Percentiles rank a stretch among this genome's conserved stretches.
Conservation (phyloP, 106 monocot genomes). For the Narthecium ossifragum region DNA sequence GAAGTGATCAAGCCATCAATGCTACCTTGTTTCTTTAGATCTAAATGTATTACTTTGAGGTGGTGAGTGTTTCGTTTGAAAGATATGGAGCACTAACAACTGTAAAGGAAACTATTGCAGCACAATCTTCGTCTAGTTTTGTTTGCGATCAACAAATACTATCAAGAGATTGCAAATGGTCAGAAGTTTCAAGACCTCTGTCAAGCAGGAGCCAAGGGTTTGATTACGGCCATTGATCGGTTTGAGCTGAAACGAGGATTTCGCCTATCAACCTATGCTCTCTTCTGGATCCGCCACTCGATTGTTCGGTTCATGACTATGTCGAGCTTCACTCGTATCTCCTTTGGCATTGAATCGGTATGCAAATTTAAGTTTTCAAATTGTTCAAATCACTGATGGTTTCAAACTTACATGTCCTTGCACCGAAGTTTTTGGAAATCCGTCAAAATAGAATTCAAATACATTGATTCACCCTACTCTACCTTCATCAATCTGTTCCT, state of each 20-base stretch:
- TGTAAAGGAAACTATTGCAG: slow-evolving; percentile 48
- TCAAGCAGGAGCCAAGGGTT: slow-evolving; percentile 86
- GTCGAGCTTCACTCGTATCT: slow-evolving; percentile 71
- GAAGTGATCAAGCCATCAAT: no score
- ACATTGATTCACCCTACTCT: no score
- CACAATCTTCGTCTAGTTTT: slow-evolving; percentile 89
- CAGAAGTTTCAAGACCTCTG: slow-evolving; percentile 83
- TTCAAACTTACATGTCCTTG: no score
- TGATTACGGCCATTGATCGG: slow-evolving; percentile 73
- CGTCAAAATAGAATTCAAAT: no score
- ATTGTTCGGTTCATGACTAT: slow-evolving; percentile 68
- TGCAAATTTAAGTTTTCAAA: slow-evolving; percentile 4
- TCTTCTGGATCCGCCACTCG: slow-evolving; percentile 93
- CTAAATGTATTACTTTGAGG: no score
- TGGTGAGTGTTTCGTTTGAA: no score
- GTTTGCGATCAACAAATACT: slow-evolving; percentile 84
- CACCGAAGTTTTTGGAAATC: no score
- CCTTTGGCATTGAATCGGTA: slow-evolving; percentile 87
- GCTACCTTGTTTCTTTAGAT: no score
- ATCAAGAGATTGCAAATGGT: slow-evolving; percentile 52
- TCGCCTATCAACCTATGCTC: slow-evolving; percentile 75
- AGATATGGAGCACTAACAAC: neutral
- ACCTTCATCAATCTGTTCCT: no score
- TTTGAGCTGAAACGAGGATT: slow-evolving; percentile 83
- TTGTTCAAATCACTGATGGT: neutral